Evolutionary conservation across 257 asterid species (phyloP), one percentile per base, ranked within the genome.

Genomic region (Ehretia macrophylla): DNA sequence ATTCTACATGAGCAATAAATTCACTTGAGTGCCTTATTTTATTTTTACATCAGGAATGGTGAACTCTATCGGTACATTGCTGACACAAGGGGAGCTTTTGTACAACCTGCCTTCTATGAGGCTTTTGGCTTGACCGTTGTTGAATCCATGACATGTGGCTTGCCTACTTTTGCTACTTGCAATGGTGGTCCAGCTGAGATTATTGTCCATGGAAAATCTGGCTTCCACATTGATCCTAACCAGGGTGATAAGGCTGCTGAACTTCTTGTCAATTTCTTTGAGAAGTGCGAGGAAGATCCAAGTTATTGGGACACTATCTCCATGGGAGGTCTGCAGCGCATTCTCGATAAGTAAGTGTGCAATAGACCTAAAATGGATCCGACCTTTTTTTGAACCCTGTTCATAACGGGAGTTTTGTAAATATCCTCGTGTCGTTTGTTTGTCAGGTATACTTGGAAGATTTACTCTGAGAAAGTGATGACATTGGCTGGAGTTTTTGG

Each of bases 81-180:
- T 12, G 69, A 64, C 38, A 64, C 69, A 40, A 55, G 55, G 23
- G 69, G 69, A 21, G 62, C 62, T 45, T 64, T 64, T 10, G 57
- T 64, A 42, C 69, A 64, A 17, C 68, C 68, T 51, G 68, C 68
- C 8, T 63, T 63, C 40, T 63, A 63, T 8, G 68, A 63, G 60
- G 68, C 68, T n/a, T 63, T 63, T 3, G 60, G 68, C 20, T 54
- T 63, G 44, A 63, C 68, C 35, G 68, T 63, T 63, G 54, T 63
- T 5, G 68, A 63, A 27, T 63, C 68, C 22, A 63, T 52, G 68
- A 63, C 60, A 37, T 52, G 68, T 63, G 68, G 68, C 0, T 63
- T 63, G 68, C 68, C 68, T 8, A 63, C 68, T 22, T 63, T 63
- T 63, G 68, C 68, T 39, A 63, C 68, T 52, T 63, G 68, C 32